These are phyloP conservation scores for Wallacemonas collosoma DNA, from an alignment of 208 protist genomes.

Conservation along the genomic window DNA sequence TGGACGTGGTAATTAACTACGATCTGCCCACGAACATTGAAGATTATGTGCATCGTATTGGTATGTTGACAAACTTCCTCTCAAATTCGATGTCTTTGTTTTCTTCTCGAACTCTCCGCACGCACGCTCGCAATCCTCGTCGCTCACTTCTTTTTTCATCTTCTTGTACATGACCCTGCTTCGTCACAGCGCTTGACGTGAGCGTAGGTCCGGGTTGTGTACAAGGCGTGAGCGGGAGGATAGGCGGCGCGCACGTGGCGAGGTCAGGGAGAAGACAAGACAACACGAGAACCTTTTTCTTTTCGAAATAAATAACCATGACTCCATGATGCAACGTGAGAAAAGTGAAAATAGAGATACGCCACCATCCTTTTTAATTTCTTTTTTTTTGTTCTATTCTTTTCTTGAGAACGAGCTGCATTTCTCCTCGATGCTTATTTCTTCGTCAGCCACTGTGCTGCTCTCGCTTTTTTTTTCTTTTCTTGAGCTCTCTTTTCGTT, in stretches of 20 bases:
- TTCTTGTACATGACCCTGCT: background rate
- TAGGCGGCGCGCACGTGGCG: background rate
- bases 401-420: background rate
- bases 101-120: background rate
- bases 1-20: constrained; percentile 99
- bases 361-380: background rate
- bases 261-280: background rate
- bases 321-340: background rate
- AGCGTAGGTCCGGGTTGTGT: no score
- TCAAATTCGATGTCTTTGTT: background rate
- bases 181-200: no score
- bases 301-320: constrained; percentile 7
- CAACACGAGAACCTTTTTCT: constrained; percentile 9
- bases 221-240: no score
- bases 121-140: no score
- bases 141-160: background rate
- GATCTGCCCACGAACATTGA: constrained; percentile 99
- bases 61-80: constrained; percentile 75
- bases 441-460: background rate
- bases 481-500: background rate
- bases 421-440: no score
- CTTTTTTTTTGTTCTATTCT: constrained; percentile 18
- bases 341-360: constrained; percentile 4
- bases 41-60: constrained; percentile 98
- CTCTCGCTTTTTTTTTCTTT: constrained; percentile 13